phyloP scores from a whole-genome alignment of 345 rosid species.

The Raphanus sativus region DNA sequence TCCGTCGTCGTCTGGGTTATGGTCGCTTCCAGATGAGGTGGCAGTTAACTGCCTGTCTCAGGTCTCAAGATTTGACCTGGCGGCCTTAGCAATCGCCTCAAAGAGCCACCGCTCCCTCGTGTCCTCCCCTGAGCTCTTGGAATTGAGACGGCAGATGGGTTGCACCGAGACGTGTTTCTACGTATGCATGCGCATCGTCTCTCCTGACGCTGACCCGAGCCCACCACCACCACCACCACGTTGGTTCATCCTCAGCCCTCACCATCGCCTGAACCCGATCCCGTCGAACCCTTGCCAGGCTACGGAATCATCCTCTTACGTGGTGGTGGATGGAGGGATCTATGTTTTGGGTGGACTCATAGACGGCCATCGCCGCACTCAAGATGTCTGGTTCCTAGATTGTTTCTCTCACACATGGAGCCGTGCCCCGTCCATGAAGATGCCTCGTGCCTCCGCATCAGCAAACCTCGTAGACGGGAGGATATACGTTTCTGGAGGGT shows the following conservation, averaged over 20 bases:
- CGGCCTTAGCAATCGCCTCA: slow-evolving; percentile 58
- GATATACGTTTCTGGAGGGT: slow-evolving; percentile 1
- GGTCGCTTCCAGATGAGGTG: slow-evolving; percentile 57
- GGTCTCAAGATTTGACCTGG: slow-evolving; percentile 51
- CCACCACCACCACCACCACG: not conserved
- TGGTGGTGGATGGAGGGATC: not conserved
- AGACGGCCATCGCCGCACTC: not conserved
- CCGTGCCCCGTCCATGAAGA: not conserved
- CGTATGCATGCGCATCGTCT: not conserved
- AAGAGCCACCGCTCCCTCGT: slow-evolving; percentile 39
- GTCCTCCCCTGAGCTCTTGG: slow-evolving; percentile 40
- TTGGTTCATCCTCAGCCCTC: not conserved
- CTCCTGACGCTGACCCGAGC: not conserved
- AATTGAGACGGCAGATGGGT: not conserved
- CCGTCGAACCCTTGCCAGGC: not conserved
- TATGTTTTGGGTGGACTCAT: not conserved
- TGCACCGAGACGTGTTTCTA: not conserved
- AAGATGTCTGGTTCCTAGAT: not conserved
- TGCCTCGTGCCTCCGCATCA: not conserved
- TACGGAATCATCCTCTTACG: not conserved
- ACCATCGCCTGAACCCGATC: not conserved
- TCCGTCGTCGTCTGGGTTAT: not conserved
- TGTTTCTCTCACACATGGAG: not conserved
- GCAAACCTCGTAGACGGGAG: not conserved
- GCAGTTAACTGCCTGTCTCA: slow-evolving; percentile 56